phyloP scores from a whole-genome alignment of 2,329 filamentous ascomycete species.

The Botrytis porri region DNA sequence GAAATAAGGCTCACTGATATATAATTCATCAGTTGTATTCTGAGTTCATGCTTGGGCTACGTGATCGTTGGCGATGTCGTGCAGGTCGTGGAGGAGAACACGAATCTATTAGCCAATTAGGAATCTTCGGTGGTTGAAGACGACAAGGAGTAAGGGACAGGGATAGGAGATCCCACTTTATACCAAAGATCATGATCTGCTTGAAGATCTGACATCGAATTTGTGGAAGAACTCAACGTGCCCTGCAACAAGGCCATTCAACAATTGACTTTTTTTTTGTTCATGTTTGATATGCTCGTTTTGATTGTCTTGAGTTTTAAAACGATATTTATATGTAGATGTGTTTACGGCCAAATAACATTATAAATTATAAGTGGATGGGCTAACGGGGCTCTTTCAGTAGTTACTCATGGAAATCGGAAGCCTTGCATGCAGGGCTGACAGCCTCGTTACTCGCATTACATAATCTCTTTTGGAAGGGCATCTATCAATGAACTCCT shows the following conservation, averaged over 20 bases:
- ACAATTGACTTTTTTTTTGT: background rate
- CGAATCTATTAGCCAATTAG: background rate
- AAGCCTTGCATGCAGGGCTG: slow-evolving; percentile 8
- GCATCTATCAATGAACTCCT: background rate
- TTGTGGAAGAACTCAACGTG: background rate
- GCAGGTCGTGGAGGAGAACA: background rate
- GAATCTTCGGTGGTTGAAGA: background rate
- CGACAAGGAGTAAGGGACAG: background rate
- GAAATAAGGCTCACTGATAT: background rate
- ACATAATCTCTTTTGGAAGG: background rate
- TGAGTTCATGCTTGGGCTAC: background rate
- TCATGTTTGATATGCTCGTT: background rate
- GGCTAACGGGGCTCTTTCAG: background rate
- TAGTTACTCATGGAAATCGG: background rate
- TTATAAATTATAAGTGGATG: background rate
- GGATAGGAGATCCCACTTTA: background rate
- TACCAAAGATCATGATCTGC: background rate
- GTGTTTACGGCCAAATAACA: background rate
- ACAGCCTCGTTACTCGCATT: background rate
- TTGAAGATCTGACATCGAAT: background rate
- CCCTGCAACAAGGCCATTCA: background rate
- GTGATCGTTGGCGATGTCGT: background rate
- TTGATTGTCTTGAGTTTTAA: background rate
- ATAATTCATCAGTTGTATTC: background rate
- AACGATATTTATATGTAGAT: background rate